Base-by-base conservation (phyloP, 2,329 filamentous ascomycete genomes). In the Colletotrichum cereale region DNA sequence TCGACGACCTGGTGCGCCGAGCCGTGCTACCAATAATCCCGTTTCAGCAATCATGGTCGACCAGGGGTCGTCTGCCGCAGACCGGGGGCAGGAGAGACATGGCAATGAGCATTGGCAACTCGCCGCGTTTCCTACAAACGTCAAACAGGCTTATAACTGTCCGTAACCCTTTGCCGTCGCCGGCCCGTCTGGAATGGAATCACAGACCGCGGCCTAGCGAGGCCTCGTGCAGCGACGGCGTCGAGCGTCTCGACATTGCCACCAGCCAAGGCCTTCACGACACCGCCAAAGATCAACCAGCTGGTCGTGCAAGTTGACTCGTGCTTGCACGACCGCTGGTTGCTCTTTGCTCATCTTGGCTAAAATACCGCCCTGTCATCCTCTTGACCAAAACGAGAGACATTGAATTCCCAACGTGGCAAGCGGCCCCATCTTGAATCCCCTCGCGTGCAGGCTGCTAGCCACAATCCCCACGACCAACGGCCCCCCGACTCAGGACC, bases 331-430 rank as follows among this genome's bases (percentile, higher is more conserved):
- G n/a, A n/a, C n/a, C n/a, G n/a, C n/a, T n/a, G n/a, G n/a, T n/a
- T 53, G 50, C 52, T 31, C 29, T 48, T 14, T 57, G 16, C 38
- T 68, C 58, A 60, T 58, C 44, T 68, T 47, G 65, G 38, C 44
- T 55, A 26, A 63, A 47, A 53, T 53, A 44, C 58, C 64, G 58
- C 68, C 57, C 55, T 63, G 57, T 60, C 52, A 48, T 31, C 58
- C 42, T n/a, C 58, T 52, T n/a, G 31, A n/a, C 26, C 68, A 63
- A 68, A 68, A 52, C 68, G 68, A 71, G 68, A 68, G 68, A 71
- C 68, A 71, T 63, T 68, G 64, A 38, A 63, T 58, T 71, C 68
- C 65, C 44, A 68, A 68, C 31, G n/a, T 18, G 68, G 68, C 62
- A 68, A 58, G n/a, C 57, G n/a, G 68, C 68, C 56, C 65, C 68